Base-by-base conservation (phyloP, 2,329 filamentous ascomycete genomes). In the Penicillium sp. region DNA sequence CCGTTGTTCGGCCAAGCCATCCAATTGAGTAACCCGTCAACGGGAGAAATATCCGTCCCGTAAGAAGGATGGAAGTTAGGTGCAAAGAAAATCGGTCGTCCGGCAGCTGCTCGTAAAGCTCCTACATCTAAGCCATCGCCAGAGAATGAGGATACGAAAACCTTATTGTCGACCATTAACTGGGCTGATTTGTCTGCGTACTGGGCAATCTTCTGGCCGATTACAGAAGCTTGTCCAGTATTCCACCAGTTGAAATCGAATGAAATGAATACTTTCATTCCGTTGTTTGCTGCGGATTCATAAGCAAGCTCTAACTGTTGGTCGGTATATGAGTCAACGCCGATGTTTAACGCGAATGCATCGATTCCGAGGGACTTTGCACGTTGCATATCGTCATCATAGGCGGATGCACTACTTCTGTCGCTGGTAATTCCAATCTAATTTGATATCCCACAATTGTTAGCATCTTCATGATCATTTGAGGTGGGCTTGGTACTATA, bases 261-360 rank as follows among this genome's bases (percentile, higher is more conserved):
- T 1, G 81, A 84, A 60, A 85, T 77, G 54, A 85, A 83, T 14
- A 83, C 80, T 53, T 83, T 82, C 75, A 84, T 81, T 39, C 72
- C 67, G 54, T 72, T 71, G 14, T 71, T 73, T 16, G 75, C 75
- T 1, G 81, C 80, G 0, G 80, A 80, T 14, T 79, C 70, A 59
- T 82, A 83, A 0, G 82, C 81, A 23, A 75, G 73, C 1, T 68
- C 73, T 1, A 84, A 75, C 64, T 83, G 80, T 19, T 74, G 62
- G 45, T 81, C 78, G 10, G 71, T 74, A 54, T 72, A 74, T 3
- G 69, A 60, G 54, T 83, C 80, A 6, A 70, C 66, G 14, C 79
- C 80, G 46, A 83, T 81, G 50, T 82, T 83, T 50, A 83, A 72
- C 1, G 80, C 80, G 65, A 82, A 82, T 3, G 78, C 78, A 50